Percentiles rank a stretch among this genome's conserved stretches.
Evolutionary conservation across 2,329 filamentous ascomycete genomes (phyloP).

Genomic region (Pezicula radicicola): DNA sequence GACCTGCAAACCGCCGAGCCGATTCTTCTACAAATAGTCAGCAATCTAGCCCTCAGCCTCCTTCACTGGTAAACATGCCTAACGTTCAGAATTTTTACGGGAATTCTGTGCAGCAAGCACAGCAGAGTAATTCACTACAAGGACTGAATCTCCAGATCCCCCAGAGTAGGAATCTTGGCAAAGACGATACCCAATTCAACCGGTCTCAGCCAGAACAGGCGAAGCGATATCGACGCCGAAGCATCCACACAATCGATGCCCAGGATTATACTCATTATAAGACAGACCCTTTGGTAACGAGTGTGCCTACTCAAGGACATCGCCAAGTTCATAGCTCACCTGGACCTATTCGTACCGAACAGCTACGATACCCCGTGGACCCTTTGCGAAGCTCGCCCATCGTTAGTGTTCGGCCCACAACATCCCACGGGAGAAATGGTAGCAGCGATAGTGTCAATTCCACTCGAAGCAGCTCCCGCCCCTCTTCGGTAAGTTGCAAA

Average conservation of each 20-base stretch:
- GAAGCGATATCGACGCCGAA: slow-evolving; percentile 77
- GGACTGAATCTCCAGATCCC: slow-evolving; percentile 23
- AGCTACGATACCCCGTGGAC: slow-evolving; percentile 26
- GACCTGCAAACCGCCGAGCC: slow-evolving; percentile 52
- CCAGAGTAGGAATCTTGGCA: slow-evolving; percentile 13
- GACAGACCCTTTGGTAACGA: slow-evolving; percentile 8
- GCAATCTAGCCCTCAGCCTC: slow-evolving; percentile 35
- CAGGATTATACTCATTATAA: slow-evolving; percentile 13
- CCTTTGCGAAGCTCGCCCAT: slow-evolving; percentile 29
- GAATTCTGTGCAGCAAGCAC: slow-evolving; percentile 32
- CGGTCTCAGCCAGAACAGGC: slow-evolving; percentile 60
- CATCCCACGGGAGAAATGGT: slow-evolving; percentile 38
- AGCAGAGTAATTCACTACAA: slow-evolving; percentile 21
- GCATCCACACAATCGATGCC: slow-evolving; percentile 66
- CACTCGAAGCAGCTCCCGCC: slow-evolving; percentile 55
- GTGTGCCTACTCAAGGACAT: slow-evolving; percentile 22
- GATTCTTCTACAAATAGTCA: slow-evolving; percentile 31
- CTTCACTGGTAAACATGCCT: slow-evolving; percentile 52
- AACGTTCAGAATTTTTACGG: slow-evolving; percentile 54
- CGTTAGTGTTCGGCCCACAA: slow-evolving; percentile 17
- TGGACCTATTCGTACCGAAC: slow-evolving; percentile 26
- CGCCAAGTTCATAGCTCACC: slow-evolving; percentile 25
- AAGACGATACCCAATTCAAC: slow-evolving; percentile 45
- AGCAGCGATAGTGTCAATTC: slow-evolving; percentile 66
- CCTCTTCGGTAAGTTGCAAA: slow-evolving; percentile 59